Base-by-base conservation (phyloP, 331 rosid genomes). In the Rosa hybrid region DNA sequence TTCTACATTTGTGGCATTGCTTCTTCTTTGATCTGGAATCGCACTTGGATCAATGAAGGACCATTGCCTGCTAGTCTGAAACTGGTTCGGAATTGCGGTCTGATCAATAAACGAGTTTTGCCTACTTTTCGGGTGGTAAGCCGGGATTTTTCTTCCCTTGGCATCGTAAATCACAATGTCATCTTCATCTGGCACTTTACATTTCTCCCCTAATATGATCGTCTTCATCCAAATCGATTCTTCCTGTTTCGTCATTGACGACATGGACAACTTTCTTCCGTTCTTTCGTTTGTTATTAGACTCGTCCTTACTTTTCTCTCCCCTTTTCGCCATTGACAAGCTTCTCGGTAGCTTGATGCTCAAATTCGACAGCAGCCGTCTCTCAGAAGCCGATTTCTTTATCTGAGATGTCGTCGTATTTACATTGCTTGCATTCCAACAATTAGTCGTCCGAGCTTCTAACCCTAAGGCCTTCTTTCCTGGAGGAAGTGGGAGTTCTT, bases 191-290 rank as follows among this genome's bases (percentile, higher is more conserved):
- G 97, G 85, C 4, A 84, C 91, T 75, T 51, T 86, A 57, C 97
- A 92, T 81, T 91, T 94, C 30, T 84, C 98, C 3, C 98, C 98
- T 16, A 94, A 41, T 65, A 94, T 94, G 67, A 94, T 94, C 0
- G 97, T 88, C 80, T 92, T 94, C 91, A 86, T 91, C 98, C 98
- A 94, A 25, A 92, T 83, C 2, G 92, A 85, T 5, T 94, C 97
- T 48, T 94, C 97, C 14, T 42, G 23, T 70, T 77, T 77, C 50
- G 69, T 3, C 68, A 84, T 88, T 60, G 67, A 21, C 3, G 41
- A 25, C 68, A 85, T 87, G 7, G 70, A 64, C 48, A 68, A 16
- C 86, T 81, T 85, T 27, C 72, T 63, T 7, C 68, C 46, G 46
- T 81, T 86, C 44, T 56, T 71, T 12, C 74, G 78, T 0, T 74